A percentile compares a stretch with the other conserved stretches of the same genome.
These are phyloP conservation scores for Trichosporon inkin DNA, from an alignment of 1,284 basidiomycete species.

Conservation along the genomic window DNA sequence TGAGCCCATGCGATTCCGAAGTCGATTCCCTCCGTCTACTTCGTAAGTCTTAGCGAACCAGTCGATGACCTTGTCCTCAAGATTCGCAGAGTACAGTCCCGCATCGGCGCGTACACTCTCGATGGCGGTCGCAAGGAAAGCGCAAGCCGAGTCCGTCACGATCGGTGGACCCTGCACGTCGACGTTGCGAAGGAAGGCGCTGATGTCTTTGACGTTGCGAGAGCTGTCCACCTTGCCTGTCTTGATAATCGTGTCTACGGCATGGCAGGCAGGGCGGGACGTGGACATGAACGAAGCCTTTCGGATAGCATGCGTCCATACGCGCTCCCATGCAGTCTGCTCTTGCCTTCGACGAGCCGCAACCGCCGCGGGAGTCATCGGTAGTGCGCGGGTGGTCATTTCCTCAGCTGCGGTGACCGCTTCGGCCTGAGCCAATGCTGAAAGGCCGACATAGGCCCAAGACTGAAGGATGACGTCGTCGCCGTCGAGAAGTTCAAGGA, in stretches of 20 bases:
- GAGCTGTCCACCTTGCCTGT: slow-evolving; percentile 56
- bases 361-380: slow-evolving; percentile 24
- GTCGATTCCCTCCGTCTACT: slow-evolving; percentile 52
- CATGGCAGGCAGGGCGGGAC: slow-evolving; percentile 74
- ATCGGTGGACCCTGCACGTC: slow-evolving; percentile 79
- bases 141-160: slow-evolving; percentile 80
- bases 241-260: slow-evolving; percentile 57
- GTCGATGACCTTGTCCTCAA: slow-evolving; percentile 74
- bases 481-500: slow-evolving; percentile 61
- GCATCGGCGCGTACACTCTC: slow-evolving; percentile 69
- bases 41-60: slow-evolving; percentile 62
- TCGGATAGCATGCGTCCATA: slow-evolving; percentile 78
- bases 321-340: slow-evolving; percentile 60
- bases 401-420: background rate
- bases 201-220: slow-evolving; percentile 64
- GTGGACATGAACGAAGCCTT: slow-evolving; percentile 62
- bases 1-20: slow-evolving; percentile 52
- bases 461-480: slow-evolving; percentile 66
- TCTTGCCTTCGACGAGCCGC: slow-evolving; percentile 6
- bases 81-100: slow-evolving; percentile 68
- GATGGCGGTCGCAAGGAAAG: slow-evolving; percentile 66
- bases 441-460: slow-evolving; percentile 76
- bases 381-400: slow-evolving; percentile 2
- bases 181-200: slow-evolving; percentile 68
- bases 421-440: slow-evolving; percentile 51